These are phyloP conservation scores for Colletotrichum kahawae DNA, from an alignment of 2,329 filamentous ascomycete genomes.

Conservation along the genomic window DNA sequence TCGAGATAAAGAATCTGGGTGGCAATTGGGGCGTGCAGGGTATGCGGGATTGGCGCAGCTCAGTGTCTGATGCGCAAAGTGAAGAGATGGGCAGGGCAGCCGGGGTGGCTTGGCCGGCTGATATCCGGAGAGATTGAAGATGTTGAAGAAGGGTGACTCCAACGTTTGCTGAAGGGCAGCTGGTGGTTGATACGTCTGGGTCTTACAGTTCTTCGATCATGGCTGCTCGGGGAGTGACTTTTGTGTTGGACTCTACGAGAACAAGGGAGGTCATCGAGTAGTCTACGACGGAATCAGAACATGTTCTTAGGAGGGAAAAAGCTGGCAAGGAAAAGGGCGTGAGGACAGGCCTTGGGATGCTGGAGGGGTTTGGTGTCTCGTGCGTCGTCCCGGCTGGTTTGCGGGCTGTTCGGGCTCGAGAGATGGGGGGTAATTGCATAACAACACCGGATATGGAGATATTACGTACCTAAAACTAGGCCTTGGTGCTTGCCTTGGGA, in stretches of 20 bases:
- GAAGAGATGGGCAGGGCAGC: background rate
- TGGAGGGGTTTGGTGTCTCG: background rate
- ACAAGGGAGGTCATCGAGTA: background rate
- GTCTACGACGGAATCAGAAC: background rate
- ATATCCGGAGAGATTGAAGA: background rate
- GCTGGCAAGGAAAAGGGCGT: background rate
- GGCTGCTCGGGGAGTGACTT: background rate
- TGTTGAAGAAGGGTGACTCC: background rate
- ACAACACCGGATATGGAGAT: background rate
- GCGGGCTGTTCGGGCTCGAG: background rate
- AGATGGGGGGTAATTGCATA: background rate
- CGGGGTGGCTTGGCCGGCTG: background rate
- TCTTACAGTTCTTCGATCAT: background rate
- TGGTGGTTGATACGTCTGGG: background rate
- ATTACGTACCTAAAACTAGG: background rate
- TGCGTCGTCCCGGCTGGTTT: background rate
- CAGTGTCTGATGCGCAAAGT: constrained; percentile 4
- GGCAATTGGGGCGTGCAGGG: constrained; percentile 8
- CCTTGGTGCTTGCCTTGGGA: background rate
- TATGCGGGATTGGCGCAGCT: background rate
- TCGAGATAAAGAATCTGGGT: constrained; percentile 8
- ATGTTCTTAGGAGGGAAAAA: background rate
- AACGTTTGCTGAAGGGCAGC: background rate
- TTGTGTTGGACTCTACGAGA: background rate
- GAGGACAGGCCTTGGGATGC: background rate